Percentiles rank a stretch among this genome's conserved stretches.
phyloP scores from a whole-genome alignment of 768 basidiomycete species.

The Tephrocybe sp. region DNA sequence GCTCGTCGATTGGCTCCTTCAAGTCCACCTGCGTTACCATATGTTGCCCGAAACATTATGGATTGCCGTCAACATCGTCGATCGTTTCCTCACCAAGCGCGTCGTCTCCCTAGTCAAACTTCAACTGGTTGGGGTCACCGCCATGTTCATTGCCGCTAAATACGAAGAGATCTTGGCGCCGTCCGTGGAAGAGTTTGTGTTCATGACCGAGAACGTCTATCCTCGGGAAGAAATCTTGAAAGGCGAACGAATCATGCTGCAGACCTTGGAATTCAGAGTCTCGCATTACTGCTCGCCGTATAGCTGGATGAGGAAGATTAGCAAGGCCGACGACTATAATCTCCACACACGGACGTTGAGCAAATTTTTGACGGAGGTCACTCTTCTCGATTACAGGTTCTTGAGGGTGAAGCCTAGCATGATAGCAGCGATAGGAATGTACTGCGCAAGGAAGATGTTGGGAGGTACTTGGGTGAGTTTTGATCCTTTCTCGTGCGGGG shows the following conservation, averaged over 20 bases:
- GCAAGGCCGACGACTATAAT: constrained; percentile 98
- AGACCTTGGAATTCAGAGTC: constrained; percentile 91
- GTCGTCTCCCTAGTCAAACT: constrained; percentile 88
- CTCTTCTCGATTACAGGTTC: constrained; percentile 90
- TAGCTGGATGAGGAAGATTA: constrained; percentile 98
- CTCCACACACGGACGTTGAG: constrained; percentile 95
- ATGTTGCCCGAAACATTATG: constrained; percentile 99
- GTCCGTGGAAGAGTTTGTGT: constrained; percentile 96
- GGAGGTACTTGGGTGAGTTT: constrained; percentile 91
- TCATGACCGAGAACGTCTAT: constrained; percentile 96
- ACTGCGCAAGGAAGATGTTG: constrained; percentile 90
- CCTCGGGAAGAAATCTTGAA: constrained; percentile 95
- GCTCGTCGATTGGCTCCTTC: constrained; percentile 96
- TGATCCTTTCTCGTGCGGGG: constrained; percentile 12
- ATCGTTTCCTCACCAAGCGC: constrained; percentile 87
- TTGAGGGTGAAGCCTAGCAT: constrained; percentile 90
- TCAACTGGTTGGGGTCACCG: constrained; percentile 96
- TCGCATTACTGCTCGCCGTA: constrained; percentile 99
- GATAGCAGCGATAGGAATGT: constrained; percentile 96
- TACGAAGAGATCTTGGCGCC: constrained; percentile 99
- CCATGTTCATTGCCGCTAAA: constrained; percentile 98
- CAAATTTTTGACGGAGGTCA: constrained; percentile 97
- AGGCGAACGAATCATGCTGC: constrained; percentile 94
- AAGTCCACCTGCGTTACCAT: constrained; percentile 97
- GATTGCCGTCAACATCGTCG: constrained; percentile 97